Evolutionary conservation across 257 asterid species (phyloP).

Genomic region (Leonotis leonurus): DNA sequence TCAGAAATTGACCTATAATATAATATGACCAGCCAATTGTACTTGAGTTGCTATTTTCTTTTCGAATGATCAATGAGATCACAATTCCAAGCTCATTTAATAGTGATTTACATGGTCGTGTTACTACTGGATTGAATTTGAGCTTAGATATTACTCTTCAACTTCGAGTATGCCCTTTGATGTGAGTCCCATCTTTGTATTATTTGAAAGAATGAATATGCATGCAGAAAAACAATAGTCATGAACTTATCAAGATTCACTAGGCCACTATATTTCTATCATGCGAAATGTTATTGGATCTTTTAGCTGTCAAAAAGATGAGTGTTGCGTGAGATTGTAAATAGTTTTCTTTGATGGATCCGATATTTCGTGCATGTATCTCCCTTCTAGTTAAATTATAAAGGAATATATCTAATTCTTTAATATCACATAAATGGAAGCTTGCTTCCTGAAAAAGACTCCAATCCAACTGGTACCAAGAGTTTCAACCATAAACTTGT

Average conservation of each 20-base stretch:
- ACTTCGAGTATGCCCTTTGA: neutral
- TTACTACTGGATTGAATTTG: neutral
- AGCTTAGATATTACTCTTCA: neutral
- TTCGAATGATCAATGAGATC: neutral
- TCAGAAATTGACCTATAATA: neutral
- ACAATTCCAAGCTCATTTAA: neutral
- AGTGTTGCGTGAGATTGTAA: neutral
- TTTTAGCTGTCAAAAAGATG: neutral
- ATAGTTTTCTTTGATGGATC: constrained; percentile 5
- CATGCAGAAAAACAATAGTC: neutral
- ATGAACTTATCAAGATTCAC: neutral
- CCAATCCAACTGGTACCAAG: neutral
- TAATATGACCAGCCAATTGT: neutral
- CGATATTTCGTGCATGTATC: neutral
- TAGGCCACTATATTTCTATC: neutral
- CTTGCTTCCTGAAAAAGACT: neutral
- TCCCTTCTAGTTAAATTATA: neutral
- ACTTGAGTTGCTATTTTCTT: neutral
- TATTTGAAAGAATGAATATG: neutral
- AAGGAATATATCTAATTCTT: neutral
- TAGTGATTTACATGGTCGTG: neutral
- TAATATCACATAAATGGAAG: neutral
- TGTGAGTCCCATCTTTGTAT: neutral
- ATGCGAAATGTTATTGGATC: neutral
- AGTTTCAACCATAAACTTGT: neutral